Base-by-base conservation (phyloP, 192 early-diverging fungal genomes). In the Gaertneriomyces semiglobifer region DNA sequence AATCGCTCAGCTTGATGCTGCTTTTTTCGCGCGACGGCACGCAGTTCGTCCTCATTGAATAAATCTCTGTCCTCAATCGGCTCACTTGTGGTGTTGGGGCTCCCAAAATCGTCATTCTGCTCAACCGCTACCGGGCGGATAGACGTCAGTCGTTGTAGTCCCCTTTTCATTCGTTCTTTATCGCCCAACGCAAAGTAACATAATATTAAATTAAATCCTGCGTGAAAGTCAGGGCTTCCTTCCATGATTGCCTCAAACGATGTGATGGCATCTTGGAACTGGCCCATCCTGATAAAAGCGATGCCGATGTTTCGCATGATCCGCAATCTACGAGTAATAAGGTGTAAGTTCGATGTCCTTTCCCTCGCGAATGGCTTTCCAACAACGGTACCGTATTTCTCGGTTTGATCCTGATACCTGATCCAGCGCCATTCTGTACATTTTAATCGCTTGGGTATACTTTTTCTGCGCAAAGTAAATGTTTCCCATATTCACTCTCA, bases 351-450 rank as follows among this genome's bases (percentile, higher is more conserved):
- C 48, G 18, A 18, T 50, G 18, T 50, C 12, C 11, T 12, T 12
- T 50, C 18, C 18, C 48, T n/a, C 11, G 48, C 18, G 48, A n/a
- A 50, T 2, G 12, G 66, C 41, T 11, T 63, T 68, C 46, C 16
- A 61, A 11, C n/a, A 63, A 52, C 18, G 39, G 16, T 55, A 84
- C 78, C 81, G 51, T 20, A 86, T 78, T n/a, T 83, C 82, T 45
- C 70, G 56, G 61, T 86, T 84, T 9, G 74, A 63, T 56, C 77
- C 82, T 10, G 84, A 74, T 44, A 86, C 80, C 60, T 86, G 84
- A 56, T 86, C 84, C 51, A 86, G 63, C 43, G 84, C 84, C 84
- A 86, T 86, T 7, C 84, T 71, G 62, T 86, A 86, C 84, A 86
- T 86, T 69, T 86, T 86, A 40, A 86, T 71, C 4, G 84, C 84